Percentiles rank a stretch among this genome's conserved stretches.
Evolutionary conservation across 2,329 filamentous ascomycete species (phyloP).

Genomic region (Aspergillus cejpii): DNA sequence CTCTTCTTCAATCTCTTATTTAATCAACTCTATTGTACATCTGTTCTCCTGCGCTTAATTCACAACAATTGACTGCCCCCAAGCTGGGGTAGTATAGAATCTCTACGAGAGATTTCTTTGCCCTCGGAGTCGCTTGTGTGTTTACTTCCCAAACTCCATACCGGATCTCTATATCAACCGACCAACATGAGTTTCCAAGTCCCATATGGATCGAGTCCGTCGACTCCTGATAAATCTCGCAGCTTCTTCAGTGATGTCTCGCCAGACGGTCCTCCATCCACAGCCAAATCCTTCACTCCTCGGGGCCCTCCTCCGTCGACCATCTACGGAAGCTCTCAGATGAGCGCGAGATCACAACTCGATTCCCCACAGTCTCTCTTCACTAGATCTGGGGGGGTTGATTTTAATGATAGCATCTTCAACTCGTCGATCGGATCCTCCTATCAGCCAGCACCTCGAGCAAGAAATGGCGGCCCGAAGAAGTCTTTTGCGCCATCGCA

Average conservation of each 20-base stretch:
- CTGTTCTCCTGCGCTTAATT: neutral
- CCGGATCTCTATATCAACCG: neutral
- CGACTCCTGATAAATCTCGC: slow-evolving; percentile 36
- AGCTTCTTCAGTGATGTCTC: slow-evolving; percentile 42
- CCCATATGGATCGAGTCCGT: slow-evolving; percentile 33
- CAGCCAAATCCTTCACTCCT: slow-evolving; percentile 51
- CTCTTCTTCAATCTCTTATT: neutral
- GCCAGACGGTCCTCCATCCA: slow-evolving; percentile 51
- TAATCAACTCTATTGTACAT: slow-evolving; percentile 1
- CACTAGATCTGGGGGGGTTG: slow-evolving; percentile 32
- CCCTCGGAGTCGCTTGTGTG: neutral
- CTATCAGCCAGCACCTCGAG: slow-evolving; percentile 26
- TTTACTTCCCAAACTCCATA: neutral
- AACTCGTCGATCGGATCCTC: slow-evolving; percentile 34
- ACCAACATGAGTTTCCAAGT: slow-evolving; percentile 33
- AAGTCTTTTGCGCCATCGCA: slow-evolving; percentile 23
- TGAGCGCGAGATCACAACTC: slow-evolving; percentile 32
- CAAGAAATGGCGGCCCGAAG: slow-evolving; percentile 21
- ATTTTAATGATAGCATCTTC: slow-evolving; percentile 34
- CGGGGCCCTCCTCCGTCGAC: slow-evolving; percentile 48
- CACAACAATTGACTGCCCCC: neutral
- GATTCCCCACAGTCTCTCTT: slow-evolving; percentile 37
- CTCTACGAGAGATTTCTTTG: neutral
- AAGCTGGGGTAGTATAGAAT: neutral
- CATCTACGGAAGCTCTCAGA: slow-evolving; percentile 48